Evolutionary conservation across 2,329 filamentous ascomycete species (phyloP), one percentile per base, ranked within the genome.

Genomic region (Epichloe uncinata): DNA sequence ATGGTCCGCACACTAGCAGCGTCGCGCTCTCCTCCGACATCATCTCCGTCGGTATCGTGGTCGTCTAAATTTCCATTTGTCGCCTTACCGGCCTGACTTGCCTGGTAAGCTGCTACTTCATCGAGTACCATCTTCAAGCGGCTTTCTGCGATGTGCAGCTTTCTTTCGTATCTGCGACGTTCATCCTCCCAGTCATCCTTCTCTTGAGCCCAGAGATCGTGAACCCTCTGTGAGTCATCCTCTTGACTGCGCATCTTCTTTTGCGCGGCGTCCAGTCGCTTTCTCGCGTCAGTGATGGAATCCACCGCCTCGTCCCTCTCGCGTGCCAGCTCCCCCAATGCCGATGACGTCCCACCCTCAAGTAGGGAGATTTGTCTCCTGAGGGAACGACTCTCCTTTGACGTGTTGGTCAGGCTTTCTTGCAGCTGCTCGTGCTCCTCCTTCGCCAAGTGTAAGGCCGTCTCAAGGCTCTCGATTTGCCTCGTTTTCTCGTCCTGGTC

Each of bases 401-500:
- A 74, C 4, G 77, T 81, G 15, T 74, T 74, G 1, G 79, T 69
- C 1, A 89, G 62, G 40, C 75, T 79, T 20, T 75, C 73, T 53
- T 81, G 78, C 8, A 94, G 67, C 0, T 75, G 66, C 53, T 95
- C 89, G 55, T 86, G 84, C 55, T 97, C 89, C 51, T 79, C 77
- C 50, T 81, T 82, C 1, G 81, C 75, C 1, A 77, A 70, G 54
- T 94, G 82, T 35, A 98, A 70, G 26, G 76, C 81, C 1, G 75
- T 72, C 67, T 98, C 93, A 15, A 98, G 73, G 48, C 78, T 81
- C 62, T 96, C 90, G 49, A 98, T 95, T 48, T 88, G 77, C 58
- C 81, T 87, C 42, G 84, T 78, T 67, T 95, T 96, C 41, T 86
- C 87, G 62, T 98, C 93, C 54, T 97, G 80, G 56, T 98, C 93